Evolutionary conservation across 2,329 filamentous ascomycete species (phyloP).

Genomic region (Ophiosphaerella korrae): DNA sequence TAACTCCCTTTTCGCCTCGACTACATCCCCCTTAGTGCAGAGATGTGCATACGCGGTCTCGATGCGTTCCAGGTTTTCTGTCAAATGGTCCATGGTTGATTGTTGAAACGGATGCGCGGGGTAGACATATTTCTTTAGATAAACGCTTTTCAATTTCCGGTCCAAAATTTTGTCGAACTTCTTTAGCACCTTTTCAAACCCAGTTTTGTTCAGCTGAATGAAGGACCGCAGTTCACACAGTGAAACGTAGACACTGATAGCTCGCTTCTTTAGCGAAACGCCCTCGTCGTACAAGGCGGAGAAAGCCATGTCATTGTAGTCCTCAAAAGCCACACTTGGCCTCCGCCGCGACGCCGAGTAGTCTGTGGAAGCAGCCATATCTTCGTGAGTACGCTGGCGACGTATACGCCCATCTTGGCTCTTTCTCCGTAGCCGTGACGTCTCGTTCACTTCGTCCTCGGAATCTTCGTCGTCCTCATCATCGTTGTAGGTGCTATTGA

Average conservation of each 20-base stretch:
- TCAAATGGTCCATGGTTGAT: conserved; percentile 71
- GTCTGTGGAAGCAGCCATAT: conserved; percentile 68
- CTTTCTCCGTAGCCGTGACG: conserved; percentile 49
- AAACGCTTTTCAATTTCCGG: conserved; percentile 75
- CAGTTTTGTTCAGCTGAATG: conserved; percentile 93
- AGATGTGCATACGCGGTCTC: conserved; percentile 81
- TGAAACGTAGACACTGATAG: conserved; percentile 85
- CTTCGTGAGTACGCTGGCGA: conserved; percentile 32
- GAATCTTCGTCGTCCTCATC: conserved; percentile 59
- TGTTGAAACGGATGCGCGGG: conserved; percentile 81
- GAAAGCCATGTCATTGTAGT: conserved; percentile 77
- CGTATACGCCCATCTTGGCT: conserved; percentile 41
- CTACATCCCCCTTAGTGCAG: conserved; percentile 79
- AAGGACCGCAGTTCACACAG: conserved; percentile 96
- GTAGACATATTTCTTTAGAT: conserved; percentile 75
- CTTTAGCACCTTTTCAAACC: conserved; percentile 94
- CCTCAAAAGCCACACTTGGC: conserved; percentile 71
- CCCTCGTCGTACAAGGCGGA: conserved; percentile 71
- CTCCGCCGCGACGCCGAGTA: conserved; percentile 63
- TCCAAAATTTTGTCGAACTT: conserved; percentile 98
- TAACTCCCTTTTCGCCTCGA: conserved; percentile 80
- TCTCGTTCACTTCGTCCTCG: conserved; percentile 64
- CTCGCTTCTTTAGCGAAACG: conserved; percentile 90
- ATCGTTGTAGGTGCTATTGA: conserved; percentile 52
- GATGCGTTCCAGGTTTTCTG: conserved; percentile 73